Evolutionary conservation across 2,329 filamentous ascomycete genomes (phyloP).

Genomic region (Emergomyces pasteurianus): DNA sequence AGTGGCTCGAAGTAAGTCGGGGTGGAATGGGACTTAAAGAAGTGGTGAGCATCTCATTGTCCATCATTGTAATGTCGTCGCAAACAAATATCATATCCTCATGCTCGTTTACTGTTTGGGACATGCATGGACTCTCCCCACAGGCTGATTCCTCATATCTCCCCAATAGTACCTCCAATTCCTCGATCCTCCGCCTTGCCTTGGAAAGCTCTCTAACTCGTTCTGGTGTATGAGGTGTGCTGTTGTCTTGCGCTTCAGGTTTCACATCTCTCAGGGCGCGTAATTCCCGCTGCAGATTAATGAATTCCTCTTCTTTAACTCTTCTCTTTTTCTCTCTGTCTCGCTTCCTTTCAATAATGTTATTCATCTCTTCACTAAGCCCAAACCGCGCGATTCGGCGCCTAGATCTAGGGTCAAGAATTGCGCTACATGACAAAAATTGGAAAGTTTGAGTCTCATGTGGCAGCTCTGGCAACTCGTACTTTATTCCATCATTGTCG

Average conservation of each 20-base stretch:
- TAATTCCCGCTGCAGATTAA: conserved; percentile 16
- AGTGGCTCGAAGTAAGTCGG: background rate
- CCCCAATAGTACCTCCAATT: conserved; percentile 10
- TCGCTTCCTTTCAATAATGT: conserved; percentile 30
- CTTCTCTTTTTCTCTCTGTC: conserved; percentile 14
- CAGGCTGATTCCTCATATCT: background rate
- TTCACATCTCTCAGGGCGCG: conserved; percentile 13
- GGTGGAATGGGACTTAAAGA: conserved; percentile 1
- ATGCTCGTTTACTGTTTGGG: conserved; percentile 2
- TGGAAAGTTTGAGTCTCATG: conserved; percentile 4
- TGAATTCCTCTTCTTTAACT: conserved; percentile 21
- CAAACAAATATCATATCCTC: conserved; percentile 15
- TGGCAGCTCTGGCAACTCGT: background rate
- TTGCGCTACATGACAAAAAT: conserved; percentile 34
- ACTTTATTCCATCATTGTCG: conserved; percentile 7
- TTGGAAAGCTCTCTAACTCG: background rate
- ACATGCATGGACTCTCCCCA: background rate
- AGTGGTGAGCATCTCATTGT: background rate
- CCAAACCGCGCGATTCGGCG: conserved; percentile 34
- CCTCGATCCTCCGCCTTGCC: conserved; percentile 8
- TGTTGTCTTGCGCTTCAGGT: conserved; percentile 13
- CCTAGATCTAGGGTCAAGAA: conserved; percentile 31
- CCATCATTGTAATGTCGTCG: conserved; percentile 1
- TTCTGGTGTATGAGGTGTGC: conserved; percentile 15
- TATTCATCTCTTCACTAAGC: conserved; percentile 36